These are phyloP conservation scores for Fusarium poae DNA, from an alignment of 2,329 filamentous ascomycete genomes.

Conservation along the genomic window DNA sequence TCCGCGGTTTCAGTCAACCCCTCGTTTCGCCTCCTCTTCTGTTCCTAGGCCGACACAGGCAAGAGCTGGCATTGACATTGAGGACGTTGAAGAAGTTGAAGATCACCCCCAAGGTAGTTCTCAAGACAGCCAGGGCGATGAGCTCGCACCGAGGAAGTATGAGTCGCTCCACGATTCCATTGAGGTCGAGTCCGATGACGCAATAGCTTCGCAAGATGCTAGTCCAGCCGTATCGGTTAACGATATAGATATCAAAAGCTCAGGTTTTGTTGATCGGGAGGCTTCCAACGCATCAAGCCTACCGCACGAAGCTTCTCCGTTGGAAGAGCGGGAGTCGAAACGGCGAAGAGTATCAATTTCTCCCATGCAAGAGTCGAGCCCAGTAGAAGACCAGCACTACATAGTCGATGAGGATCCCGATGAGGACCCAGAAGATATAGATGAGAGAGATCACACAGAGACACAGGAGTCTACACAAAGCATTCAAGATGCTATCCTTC, in stretches of 20 bases:
- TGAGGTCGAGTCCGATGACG: constrained; percentile 49
- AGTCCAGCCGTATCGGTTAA: constrained; percentile 11
- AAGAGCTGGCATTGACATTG: constrained; percentile 47
- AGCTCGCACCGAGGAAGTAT: constrained; percentile 16
- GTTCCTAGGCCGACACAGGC: constrained; percentile 49
- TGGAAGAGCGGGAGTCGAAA: constrained; percentile 45
- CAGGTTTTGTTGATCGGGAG: constrained; percentile 20
- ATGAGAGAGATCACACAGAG: constrained; percentile 15
- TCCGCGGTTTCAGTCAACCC: constrained; percentile 56
- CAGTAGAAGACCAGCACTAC: constrained; percentile 3
- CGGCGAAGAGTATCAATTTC: constrained; percentile 50
- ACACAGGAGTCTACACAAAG: constrained; percentile 30
- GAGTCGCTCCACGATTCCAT: constrained; percentile 46
- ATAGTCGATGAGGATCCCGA: neutral
- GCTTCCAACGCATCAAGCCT: constrained; percentile 10
- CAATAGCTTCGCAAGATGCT: constrained; percentile 32
- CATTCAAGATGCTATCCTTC: constrained; percentile 19
- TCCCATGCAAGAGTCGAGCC: constrained; percentile 36
- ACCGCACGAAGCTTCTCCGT: constrained; percentile 14
- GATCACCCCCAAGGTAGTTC: constrained; percentile 29
- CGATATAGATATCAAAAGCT: constrained; percentile 3
- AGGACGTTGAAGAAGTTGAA: constrained; percentile 53
- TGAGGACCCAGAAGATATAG: constrained; percentile 1
- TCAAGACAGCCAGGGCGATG: constrained; percentile 11
- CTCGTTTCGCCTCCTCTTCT: constrained; percentile 55